Evolutionary conservation across 352 stramenopile genomes (phyloP).

Genomic region (Pythium diclinum): DNA sequence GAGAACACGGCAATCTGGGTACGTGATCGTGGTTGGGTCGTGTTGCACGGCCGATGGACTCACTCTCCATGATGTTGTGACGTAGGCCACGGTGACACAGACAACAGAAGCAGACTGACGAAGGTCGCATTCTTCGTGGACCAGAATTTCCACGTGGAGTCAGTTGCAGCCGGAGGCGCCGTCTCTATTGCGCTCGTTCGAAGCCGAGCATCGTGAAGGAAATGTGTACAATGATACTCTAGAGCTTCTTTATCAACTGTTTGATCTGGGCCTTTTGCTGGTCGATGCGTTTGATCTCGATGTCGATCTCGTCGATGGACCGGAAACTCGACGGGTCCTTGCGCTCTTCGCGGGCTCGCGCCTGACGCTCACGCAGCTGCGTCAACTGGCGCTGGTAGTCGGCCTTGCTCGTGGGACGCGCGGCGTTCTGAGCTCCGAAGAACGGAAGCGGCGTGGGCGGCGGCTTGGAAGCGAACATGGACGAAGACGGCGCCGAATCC

Average conservation of each 20-base stretch:
- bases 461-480: constrained; percentile 18
- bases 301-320: constrained; percentile 22
- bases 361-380: constrained; percentile 21
- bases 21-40: constrained; percentile 9
- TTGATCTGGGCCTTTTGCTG: constrained; percentile 31
- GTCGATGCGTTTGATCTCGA: constrained; percentile 32
- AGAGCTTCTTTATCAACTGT: constrained; percentile 25
- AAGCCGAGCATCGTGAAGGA: neutral
- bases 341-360: constrained; percentile 10
- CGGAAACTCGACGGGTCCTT: constrained; percentile 18
- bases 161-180: constrained; percentile 47
- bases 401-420: constrained; percentile 12
- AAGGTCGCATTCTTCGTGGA: constrained; percentile 49
- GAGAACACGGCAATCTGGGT: constrained; percentile 85
- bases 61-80: neutral
- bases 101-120: constrained; percentile 37
- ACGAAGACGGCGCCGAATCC: neutral
- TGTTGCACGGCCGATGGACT: neutral
- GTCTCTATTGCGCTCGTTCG: constrained; percentile 52
- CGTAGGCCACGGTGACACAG: constrained; percentile 55
- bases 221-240: neutral
- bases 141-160: constrained; percentile 30
- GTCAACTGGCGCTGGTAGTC: constrained; percentile 27
- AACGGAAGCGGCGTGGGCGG: constrained; percentile 25
- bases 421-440: constrained; percentile 9